Base-by-base conservation (phyloP, 2,329 filamentous ascomycete species). In the Pseudophaeomoniella oleicola region DNA sequence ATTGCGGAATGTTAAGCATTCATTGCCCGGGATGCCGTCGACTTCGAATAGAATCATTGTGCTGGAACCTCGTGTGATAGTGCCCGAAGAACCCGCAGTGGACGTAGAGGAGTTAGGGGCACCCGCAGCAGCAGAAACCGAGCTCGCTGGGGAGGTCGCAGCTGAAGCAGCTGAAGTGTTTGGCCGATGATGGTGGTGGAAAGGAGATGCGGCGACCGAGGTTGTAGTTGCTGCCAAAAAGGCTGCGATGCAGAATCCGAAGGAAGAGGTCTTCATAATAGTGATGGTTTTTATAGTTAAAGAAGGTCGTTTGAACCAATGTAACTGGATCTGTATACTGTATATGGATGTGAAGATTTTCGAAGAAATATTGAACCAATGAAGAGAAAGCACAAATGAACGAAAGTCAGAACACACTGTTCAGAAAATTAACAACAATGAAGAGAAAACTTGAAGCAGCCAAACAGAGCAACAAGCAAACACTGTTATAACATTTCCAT, bases 1-100 rank as follows among this genome's bases (percentile, higher is more conserved):
- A 43, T 63, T 62, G 38, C 59, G 53, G 44, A 62, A 62, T 11
- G 58, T 62, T n/a, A 63, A 16, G 30, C 30, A 32, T 32, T 32
- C 30, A 16, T 32, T 32, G 5, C 30, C 30, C 1, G 54, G 48
- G 4, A 62, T 45, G 14, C 59, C 58, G 13, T 47, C 50, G 34
- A 57, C 46, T 44, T 63, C 58, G 27, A 52, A 56, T 39, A 60
- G 50, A n/a, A 62, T 58, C 3, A 60, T 42, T 0, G 55, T 60
- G 10, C 13, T 32, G 10, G 30, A n/a, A 16, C 30, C 30, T 10
- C 30, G 30, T n/a, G 17, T 16, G 30, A 32, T 16, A 5, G 30
- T 16, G 5, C 13, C 30, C 13, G 30, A 32, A 5, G 13, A n/a
- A n/a, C n/a, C n/a, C n/a, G n/a, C n/a, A n/a, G n/a, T n/a, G n/a